A percentile compares a stretch with the other conserved stretches of the same genome.
phyloP scores from a whole-genome alignment of 192 early-diverging fungal genomes.

The Paraglomus occultum region DNA sequence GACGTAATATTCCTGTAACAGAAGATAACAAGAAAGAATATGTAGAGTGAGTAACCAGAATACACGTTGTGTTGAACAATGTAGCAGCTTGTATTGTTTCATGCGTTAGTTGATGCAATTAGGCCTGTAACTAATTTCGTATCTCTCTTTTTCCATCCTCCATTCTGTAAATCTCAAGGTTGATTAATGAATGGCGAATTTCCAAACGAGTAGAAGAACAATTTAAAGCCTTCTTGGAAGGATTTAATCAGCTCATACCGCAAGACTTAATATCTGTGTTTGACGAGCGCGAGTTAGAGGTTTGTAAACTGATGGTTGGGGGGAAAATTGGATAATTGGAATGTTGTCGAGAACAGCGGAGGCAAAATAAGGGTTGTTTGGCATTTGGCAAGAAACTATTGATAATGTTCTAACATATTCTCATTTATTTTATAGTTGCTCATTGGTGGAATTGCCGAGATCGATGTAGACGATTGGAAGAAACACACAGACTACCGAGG shows the following conservation, averaged over 20 bases:
- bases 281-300: constrained; percentile 95
- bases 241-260: constrained; percentile 96
- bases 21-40: constrained; percentile 98
- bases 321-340: neutral
- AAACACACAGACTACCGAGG: constrained; percentile 98
- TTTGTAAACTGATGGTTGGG: neutral
- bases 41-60: constrained; percentile 56
- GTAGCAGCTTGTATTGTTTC: neutral
- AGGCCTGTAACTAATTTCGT: neutral
- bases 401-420: neutral
- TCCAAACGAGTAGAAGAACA: constrained; percentile 92
- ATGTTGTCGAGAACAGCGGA: neutral
- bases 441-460: constrained; percentile 95
- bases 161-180: constrained; percentile 30
- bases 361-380: no score
- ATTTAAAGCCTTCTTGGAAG: constrained; percentile 91
- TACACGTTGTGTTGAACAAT: neutral
- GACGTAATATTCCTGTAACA: constrained; percentile 88
- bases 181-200: constrained; percentile 88
- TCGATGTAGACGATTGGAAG: constrained; percentile 98
- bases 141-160: neutral
- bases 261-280: constrained; percentile 93
- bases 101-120: neutral
- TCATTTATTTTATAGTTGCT: constrained; percentile 54
- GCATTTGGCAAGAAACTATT: no score